A percentile compares a stretch with the other conserved stretches of the same genome.
Evolutionary conservation across 768 basidiomycete species (phyloP).

Genomic region (Lactarius tabidus): DNA sequence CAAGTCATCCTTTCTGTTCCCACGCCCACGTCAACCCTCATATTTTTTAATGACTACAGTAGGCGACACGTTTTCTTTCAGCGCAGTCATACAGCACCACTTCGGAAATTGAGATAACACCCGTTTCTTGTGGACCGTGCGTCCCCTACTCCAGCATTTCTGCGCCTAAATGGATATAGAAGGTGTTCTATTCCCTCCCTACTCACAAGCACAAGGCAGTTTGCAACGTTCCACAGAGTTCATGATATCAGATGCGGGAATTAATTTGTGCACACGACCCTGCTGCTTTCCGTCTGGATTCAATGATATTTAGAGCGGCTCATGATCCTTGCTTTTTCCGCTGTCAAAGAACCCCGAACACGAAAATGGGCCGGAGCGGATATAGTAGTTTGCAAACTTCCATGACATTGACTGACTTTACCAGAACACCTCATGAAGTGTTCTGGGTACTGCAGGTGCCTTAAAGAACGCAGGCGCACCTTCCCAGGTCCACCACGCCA

Average conservation of each 20-base stretch:
- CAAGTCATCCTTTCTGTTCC: background rate
- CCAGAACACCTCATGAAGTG: background rate
- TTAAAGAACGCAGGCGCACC: background rate
- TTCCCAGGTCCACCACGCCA: background rate
- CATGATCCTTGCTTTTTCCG: background rate
- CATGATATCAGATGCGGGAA: background rate
- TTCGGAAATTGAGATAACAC: background rate
- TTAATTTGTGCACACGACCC: background rate
- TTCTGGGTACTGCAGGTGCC: background rate
- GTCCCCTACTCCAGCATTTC: background rate
- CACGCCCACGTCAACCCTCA: background rate
- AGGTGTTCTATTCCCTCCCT: background rate
- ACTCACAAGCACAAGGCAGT: background rate
- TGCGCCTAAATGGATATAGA: background rate
- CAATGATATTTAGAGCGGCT: background rate
- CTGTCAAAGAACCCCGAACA: background rate
- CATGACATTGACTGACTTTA: background rate
- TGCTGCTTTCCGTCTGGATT: background rate
- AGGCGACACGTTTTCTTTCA: background rate
- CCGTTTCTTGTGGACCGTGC: background rate
- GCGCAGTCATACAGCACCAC: background rate
- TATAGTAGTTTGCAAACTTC: background rate
- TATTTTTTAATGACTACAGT: background rate
- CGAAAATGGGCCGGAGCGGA: background rate
- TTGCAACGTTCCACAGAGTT: background rate